Conservation (phyloP, 1,139 yeast genomes). For the Yamadazyma spencermartinsiae region DNA sequence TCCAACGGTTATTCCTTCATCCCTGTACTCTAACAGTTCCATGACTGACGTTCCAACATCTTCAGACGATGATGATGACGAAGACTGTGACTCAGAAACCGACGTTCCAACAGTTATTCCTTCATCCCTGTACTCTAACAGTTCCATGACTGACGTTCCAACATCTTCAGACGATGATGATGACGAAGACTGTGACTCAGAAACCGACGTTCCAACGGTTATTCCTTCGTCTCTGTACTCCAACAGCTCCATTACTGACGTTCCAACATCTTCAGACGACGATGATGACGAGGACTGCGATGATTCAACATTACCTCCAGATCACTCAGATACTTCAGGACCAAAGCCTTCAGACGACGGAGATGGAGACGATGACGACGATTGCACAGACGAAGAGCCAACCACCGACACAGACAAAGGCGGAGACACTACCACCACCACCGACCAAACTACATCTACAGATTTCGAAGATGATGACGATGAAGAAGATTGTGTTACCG, state of each 20-base stretch:
- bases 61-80: constrained; percentile 14
- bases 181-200: constrained; percentile 12
- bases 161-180: constrained; percentile 9
- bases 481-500: constrained; percentile 16
- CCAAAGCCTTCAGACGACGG: constrained; percentile 4
- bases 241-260: constrained; percentile 1
- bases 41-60: constrained; percentile 2
- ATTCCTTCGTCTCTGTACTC: constrained; percentile 1
- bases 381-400: constrained; percentile 11
- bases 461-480: constrained; percentile 13
- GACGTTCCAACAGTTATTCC: constrained; percentile 2
- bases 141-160: neutral
- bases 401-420: constrained; percentile 5
- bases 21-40: neutral
- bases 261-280: constrained; percentile 6
- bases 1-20: constrained; percentile 3
- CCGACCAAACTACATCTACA: constrained; percentile 7
- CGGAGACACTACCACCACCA: constrained; percentile 2
- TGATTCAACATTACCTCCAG: constrained; percentile 11
- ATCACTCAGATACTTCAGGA: constrained; percentile 5
- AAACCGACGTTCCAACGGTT: constrained; percentile 4
- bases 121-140: neutral
- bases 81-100: constrained; percentile 11
- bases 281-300: constrained; percentile 17
- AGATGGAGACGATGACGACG: constrained; percentile 15